These are phyloP conservation scores for Choiromyces venosus DNA, from an alignment of 495 filamentous ascomycete species.

Conservation along the genomic window DNA sequence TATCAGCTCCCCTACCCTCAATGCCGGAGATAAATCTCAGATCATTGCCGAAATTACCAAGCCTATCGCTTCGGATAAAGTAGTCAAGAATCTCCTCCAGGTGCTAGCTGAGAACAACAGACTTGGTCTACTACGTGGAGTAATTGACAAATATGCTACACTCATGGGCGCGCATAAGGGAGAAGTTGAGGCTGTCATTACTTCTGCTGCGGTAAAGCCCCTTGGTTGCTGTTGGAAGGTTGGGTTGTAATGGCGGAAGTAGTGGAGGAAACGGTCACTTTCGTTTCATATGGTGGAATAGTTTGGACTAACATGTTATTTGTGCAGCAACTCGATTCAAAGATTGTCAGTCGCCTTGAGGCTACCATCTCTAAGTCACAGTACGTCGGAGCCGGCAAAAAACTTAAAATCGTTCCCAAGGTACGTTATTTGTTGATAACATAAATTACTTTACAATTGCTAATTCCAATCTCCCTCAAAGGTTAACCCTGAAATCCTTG, in stretches of 20 bases:
- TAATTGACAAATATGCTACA: conserved; percentile 78
- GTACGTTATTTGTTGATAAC: conserved; percentile 48
- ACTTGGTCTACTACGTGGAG: conserved; percentile 69
- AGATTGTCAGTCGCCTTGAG: conserved; percentile 77
- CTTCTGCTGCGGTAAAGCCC: conserved; percentile 72
- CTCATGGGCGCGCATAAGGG: conserved; percentile 85
- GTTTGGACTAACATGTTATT: conserved; percentile 13
- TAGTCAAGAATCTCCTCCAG: conserved; percentile 86
- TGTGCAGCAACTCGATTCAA: conserved; percentile 76
- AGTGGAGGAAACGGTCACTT: not conserved
- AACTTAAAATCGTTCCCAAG: conserved; percentile 91
- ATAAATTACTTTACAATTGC: conserved; percentile 4
- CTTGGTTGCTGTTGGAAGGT: conserved; percentile 4
- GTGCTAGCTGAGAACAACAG: conserved; percentile 95
- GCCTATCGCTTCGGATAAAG: conserved; percentile 65
- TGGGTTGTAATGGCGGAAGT: not conserved
- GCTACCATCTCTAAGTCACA: conserved; percentile 79
- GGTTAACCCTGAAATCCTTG: conserved; percentile 91
- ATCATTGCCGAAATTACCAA: conserved; percentile 81
- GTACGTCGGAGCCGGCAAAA: conserved; percentile 87
- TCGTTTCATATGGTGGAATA: not conserved
- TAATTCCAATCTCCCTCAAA: conserved; percentile 42
- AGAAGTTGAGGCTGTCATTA: conserved; percentile 87
- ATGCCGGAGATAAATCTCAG: conserved; percentile 66
- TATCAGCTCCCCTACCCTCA: conserved; percentile 74